Evolutionary conservation across 2,329 filamentous ascomycete species (phyloP), one percentile per base, ranked within the genome.

Genomic region (Aspergillus proliferans): DNA sequence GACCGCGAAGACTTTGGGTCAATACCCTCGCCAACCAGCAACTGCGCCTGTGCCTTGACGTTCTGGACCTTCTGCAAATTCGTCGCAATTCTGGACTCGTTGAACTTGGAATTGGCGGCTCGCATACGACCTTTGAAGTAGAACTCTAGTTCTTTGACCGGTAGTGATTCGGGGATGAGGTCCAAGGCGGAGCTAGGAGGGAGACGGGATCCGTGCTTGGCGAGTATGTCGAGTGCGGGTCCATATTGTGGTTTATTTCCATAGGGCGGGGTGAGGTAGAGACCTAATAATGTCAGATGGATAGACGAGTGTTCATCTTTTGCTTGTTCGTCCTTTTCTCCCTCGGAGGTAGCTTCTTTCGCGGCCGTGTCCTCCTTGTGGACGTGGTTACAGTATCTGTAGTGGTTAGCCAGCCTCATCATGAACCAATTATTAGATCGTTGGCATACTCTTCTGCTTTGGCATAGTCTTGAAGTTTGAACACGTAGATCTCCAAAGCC

Each of bases 401-500:
- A 14, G 34, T 28, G n/a, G 45, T 59, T 52, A 62, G 51, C 43
- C 43, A 40, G 45, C 24, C 47, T 22, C 43, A 9, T n/a, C 24
- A 22, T 18, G 18, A 30, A 14, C 34, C 21, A 19, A 45, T 47
- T 19, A 12, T 47, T 22, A 8, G 15, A 15, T 36, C 6, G 33
- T 15, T 14, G 33, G 33, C 33, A 14, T 36, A 14, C 33, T n/a
- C 14, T 39, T 39, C 8, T 39, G 8, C n/a, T 15, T 95, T 97
- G 10, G 74, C 75, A 54, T 88, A 92, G 66, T 95, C 86, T 57
- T 87, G 76, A 67, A 98, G 81, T 67, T 92, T 93, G 72, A 96
- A 98, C 24, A 97, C 92, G 66, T 95, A 98, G 46, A 98, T 95
- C 65, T 93, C 87, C n/a, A 98, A 74, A 0, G 93, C 93, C 70